phyloP scores from a whole-genome alignment of 345 rosid species.

The Fremontodendron californicum region DNA sequence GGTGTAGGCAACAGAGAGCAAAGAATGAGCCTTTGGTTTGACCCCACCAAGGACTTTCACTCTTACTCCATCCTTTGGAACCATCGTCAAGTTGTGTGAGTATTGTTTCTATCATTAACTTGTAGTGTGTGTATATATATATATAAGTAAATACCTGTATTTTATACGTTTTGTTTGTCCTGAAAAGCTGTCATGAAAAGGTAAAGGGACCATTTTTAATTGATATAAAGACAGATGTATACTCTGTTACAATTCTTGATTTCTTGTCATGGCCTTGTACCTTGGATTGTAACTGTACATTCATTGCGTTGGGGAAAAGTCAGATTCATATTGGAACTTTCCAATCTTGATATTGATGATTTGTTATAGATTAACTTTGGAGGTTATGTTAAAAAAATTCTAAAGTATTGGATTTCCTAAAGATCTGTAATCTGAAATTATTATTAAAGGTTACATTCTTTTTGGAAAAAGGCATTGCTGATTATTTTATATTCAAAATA shows the following conservation, averaged over 20 bases:
- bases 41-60: constrained; percentile 87
- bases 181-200: neutral
- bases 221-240: neutral
- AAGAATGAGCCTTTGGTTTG: constrained; percentile 88
- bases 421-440: neutral
- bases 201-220: neutral
- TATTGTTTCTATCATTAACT: neutral
- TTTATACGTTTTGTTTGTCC: neutral
- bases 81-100: constrained; percentile 87
- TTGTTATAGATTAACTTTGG: neutral
- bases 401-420: neutral
- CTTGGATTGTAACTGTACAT: neutral
- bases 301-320: neutral
- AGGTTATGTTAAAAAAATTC: neutral
- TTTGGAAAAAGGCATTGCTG: neutral
- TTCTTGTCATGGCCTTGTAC: neutral
- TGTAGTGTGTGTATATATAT: too few relatives aligned
- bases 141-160: neutral
- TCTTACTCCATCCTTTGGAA: constrained; percentile 80
- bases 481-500: neutral
- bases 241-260: neutral
- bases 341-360: neutral
- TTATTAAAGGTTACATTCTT: neutral
- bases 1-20: constrained; percentile 95
- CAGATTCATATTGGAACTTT: neutral